Evolutionary conservation across 2,329 filamentous ascomycete genomes (phyloP), one percentile per base, ranked within the genome.

Genomic region (Acarospora socialis): DNA sequence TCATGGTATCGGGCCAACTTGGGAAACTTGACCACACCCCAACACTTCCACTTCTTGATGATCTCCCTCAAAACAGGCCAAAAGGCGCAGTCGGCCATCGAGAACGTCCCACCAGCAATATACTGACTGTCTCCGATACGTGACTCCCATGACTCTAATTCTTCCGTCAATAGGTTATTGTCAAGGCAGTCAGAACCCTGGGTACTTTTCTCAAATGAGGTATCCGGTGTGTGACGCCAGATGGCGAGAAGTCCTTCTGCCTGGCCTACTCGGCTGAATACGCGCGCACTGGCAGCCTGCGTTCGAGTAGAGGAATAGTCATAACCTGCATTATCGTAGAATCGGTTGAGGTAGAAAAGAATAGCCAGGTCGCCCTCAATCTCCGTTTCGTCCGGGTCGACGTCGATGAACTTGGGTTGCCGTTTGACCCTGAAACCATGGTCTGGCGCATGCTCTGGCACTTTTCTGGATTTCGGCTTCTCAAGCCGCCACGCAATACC

Each of bases 51-150:
- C 13, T 34, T 38, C n/a, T 44, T 42, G 17, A 52, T 44, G 12
- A 61, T 54, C 17, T 57, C 50, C 28, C 52, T 42, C 5, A 62
- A 34, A 2, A 62, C 46, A 2, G 59, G 55, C 59, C 59, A 62
- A 21, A 62, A 46, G 2, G 54, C 48, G 34, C 57, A 60, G 37
- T 62, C 59, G 28, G 59, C 59, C 19, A 61, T 49, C 2, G 48
- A 48, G 30, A 60, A 53, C 1, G 41, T 30, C 3, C 43, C 34
- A 2, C 57, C 57, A 9, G 48, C 46, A 10, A 60, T 46, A 33
- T 55, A 60, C 22, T 50, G 35, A 21, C 46, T 41, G 8, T 46
- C 50, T 12, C 44, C 39, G 3, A 58, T 31, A 12, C 39, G 36
- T 10, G 40, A 33, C 32, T 60, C 57, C 52, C 55, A 60, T 5